Evolutionary conservation across 1,284 basidiomycete species (phyloP).

Genomic region (Fomitopsis betulina): DNA sequence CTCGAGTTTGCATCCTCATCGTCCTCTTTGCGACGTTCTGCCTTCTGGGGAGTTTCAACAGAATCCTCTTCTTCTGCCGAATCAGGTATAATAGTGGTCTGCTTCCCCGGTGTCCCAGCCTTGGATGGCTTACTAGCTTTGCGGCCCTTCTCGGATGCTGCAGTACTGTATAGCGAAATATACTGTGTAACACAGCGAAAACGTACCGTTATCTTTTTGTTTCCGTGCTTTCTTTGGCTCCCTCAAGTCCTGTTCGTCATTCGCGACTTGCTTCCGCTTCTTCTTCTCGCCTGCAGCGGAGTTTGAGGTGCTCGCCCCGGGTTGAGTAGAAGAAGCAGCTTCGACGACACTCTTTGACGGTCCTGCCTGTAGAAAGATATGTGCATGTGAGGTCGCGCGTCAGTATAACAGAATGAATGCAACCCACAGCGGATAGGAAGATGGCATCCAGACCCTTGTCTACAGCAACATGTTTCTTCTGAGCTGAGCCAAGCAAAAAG

Average conservation of each 20-base stretch:
- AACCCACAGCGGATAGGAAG: slow-evolving; percentile 27
- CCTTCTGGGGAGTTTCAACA: slow-evolving; percentile 3
- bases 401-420: neutral
- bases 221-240: slow-evolving; percentile 16
- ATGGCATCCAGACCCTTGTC: slow-evolving; percentile 31
- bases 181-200: neutral
- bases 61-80: neutral
- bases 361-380: neutral
- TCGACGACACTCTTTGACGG: neutral
- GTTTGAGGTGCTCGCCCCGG: neutral
- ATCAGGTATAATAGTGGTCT: neutral
- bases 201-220: slow-evolving; percentile 6
- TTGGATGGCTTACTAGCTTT: neutral
- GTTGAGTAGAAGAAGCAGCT: neutral
- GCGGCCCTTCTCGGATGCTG: neutral
- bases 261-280: slow-evolving; percentile 16
- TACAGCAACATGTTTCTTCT: slow-evolving; percentile 22
- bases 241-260: slow-evolving; percentile 2
- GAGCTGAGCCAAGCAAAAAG: slow-evolving; percentile 23
- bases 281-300: slow-evolving; percentile 16
- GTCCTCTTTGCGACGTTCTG: neutral
- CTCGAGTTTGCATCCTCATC: slow-evolving; percentile 12
- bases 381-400: neutral
- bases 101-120: neutral
- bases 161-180: neutral